Conservation (phyloP, 2,329 filamentous ascomycete species). For the Cladosporium cucumerinum region DNA sequence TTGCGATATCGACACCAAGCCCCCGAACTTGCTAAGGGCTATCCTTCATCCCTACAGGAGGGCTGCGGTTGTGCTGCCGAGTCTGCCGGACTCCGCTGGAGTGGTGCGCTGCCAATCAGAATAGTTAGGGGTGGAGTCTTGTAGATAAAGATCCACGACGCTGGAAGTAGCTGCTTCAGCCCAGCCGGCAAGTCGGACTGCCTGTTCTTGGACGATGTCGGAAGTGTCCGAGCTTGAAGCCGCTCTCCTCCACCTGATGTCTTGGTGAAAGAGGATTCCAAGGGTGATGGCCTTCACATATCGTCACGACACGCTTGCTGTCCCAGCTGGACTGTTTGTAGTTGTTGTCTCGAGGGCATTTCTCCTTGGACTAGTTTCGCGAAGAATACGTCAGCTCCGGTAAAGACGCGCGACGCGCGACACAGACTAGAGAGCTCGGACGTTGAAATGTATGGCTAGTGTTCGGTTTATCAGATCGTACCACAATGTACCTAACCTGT, state of each 20-base stretch:
- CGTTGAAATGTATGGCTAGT: neutral
- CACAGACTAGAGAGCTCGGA: slow-evolving; percentile 2
- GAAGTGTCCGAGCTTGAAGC: neutral
- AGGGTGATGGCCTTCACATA: neutral
- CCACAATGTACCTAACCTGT: neutral
- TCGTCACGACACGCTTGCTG: neutral
- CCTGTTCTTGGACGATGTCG: neutral
- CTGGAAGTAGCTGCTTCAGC: neutral
- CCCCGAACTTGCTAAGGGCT: neutral
- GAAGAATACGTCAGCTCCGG: neutral
- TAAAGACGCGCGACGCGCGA: neutral
- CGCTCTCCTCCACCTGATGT: neutral
- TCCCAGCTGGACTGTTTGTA: neutral
- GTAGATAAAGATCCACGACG: slow-evolving; percentile 4
- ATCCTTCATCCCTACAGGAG: neutral
- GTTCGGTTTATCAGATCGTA: neutral
- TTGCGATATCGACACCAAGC: neutral
- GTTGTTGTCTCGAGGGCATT: neutral
- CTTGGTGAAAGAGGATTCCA: neutral
- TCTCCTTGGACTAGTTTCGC: neutral
- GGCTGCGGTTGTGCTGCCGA: neutral
- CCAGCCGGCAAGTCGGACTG: slow-evolving; percentile 10
- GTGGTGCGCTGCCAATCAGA: neutral
- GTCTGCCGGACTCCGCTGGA: neutral
- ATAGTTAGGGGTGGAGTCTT: neutral